Conservation (phyloP, 768 basidiomycete genomes). For the Hypholoma sublateritium region DNA sequence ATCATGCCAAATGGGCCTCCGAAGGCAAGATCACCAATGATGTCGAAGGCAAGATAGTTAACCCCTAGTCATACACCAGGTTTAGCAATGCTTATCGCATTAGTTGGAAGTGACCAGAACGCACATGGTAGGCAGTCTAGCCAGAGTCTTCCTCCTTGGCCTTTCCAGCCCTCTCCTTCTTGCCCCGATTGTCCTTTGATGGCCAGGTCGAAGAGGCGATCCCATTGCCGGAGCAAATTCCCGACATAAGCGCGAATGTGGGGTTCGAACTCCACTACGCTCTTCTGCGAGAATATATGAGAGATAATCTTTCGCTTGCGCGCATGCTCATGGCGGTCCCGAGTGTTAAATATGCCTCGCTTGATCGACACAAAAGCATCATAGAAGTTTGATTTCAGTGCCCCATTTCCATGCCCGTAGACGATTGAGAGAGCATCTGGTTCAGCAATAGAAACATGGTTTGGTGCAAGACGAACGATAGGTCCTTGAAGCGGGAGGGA, state of each 20-base stretch:
- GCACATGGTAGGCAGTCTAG: constrained; percentile 72
- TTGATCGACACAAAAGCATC: constrained; percentile 76
- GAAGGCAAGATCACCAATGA: constrained; percentile 86
- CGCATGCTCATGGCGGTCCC: constrained; percentile 75
- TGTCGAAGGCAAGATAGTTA: constrained; percentile 61
- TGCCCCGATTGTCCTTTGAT: constrained; percentile 53
- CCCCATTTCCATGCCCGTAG: constrained; percentile 85
- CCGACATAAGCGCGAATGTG: constrained; percentile 63
- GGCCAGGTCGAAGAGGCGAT: constrained; percentile 58
- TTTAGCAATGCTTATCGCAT: background rate
- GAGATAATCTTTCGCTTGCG: constrained; percentile 92
- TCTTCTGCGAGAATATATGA: constrained; percentile 83
- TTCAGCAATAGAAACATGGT: constrained; percentile 75
- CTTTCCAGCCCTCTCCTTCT: constrained; percentile 69
- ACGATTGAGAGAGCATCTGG: constrained; percentile 74
- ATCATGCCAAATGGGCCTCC: constrained; percentile 92
- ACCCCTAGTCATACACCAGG: constrained; percentile 34
- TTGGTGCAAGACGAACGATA: constrained; percentile 71
- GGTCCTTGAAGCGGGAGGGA: constrained; percentile 40
- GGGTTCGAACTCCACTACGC: constrained; percentile 83
- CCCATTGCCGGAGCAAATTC: constrained; percentile 72
- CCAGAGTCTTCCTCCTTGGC: constrained; percentile 65
- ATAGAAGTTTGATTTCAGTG: constrained; percentile 77
- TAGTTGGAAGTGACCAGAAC: constrained; percentile 21
- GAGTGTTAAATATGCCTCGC: constrained; percentile 77